phyloP scores from a whole-genome alignment of 2,329 filamentous ascomycete species.

The Chaetoscypha palmicola region DNA sequence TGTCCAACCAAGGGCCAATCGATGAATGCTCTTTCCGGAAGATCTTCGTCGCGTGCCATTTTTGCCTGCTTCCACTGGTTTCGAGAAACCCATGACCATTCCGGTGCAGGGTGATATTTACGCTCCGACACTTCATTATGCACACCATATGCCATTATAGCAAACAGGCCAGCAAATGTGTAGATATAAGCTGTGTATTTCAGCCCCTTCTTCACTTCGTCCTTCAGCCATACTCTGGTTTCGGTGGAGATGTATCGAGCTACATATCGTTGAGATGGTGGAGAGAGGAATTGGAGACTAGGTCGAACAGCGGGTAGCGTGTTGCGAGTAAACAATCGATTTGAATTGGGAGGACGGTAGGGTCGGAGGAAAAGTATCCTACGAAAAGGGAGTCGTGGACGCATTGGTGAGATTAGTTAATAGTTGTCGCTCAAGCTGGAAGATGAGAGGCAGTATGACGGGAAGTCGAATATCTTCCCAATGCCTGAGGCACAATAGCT shows the following conservation, averaged over 20 bases:
- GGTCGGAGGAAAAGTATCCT: conserved; percentile 37
- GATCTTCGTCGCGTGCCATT: conserved; percentile 17
- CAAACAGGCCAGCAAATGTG: conserved; percentile 52
- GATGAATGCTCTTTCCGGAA: conserved; percentile 9
- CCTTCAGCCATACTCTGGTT: conserved; percentile 60
- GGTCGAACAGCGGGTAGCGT: conserved; percentile 42
- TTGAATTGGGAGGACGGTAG: conserved; percentile 31
- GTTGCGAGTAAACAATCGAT: conserved; percentile 52
- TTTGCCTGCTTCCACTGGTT: conserved; percentile 41
- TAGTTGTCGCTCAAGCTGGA: no score
- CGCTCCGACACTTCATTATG: conserved; percentile 71
- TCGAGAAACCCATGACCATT: conserved; percentile 70
- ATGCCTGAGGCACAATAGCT: no score
- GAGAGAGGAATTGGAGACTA: conserved; percentile 57
- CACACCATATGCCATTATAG: conserved; percentile 56
- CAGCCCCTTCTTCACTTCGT: conserved; percentile 62
- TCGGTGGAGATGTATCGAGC: conserved; percentile 75
- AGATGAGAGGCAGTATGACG: no score
- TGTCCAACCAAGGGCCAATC: conserved; percentile 64
- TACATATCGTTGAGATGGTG: conserved; percentile 32
- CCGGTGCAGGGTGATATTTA: conserved; percentile 70
- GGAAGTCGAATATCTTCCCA: no score
- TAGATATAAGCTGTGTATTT: conserved; percentile 63
- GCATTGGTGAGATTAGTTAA: no score
- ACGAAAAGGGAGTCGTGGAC: conserved; percentile 30